phyloP scores from a whole-genome alignment of 805 yeast species.

The Metschnikowia matae region DNA sequence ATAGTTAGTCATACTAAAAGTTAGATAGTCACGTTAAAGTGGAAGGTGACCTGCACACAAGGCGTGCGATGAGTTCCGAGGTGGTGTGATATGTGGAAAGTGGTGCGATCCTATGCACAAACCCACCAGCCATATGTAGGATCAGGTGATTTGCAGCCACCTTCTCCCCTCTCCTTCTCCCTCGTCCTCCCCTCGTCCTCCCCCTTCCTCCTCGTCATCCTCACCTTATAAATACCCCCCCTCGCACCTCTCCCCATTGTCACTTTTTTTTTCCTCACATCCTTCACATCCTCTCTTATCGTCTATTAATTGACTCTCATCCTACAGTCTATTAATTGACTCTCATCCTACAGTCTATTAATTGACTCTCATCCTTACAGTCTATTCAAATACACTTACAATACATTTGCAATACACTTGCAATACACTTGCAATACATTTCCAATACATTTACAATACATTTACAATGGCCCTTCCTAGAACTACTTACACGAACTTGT shows the following conservation, averaged over 20 bases:
- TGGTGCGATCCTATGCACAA: neutral
- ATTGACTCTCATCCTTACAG: no score
- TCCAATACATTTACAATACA: neutral
- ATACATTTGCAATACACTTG: no score
- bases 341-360: no score
- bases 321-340: no score
- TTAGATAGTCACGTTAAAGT: no score
- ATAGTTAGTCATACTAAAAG: no score
- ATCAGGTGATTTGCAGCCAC: constrained; percentile 5
- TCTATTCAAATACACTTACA: neutral
- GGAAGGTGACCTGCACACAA: neutral
- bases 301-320: no score
- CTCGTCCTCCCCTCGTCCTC: no score
- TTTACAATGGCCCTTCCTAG: constrained; percentile 17
- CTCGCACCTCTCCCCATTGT: neutral
- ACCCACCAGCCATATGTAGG: neutral
- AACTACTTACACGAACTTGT: constrained; percentile 23
- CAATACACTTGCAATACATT: neutral
- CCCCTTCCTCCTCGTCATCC: neutral
- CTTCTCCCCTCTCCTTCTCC: neutral
- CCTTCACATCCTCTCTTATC: no score
- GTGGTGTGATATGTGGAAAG: constrained; percentile 2
- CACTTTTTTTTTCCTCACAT: no score
- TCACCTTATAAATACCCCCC: neutral
- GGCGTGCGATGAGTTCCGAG: neutral